phyloP scores from a whole-genome alignment of 345 rosid genomes.

The Abelmoschus esculentus region DNA sequence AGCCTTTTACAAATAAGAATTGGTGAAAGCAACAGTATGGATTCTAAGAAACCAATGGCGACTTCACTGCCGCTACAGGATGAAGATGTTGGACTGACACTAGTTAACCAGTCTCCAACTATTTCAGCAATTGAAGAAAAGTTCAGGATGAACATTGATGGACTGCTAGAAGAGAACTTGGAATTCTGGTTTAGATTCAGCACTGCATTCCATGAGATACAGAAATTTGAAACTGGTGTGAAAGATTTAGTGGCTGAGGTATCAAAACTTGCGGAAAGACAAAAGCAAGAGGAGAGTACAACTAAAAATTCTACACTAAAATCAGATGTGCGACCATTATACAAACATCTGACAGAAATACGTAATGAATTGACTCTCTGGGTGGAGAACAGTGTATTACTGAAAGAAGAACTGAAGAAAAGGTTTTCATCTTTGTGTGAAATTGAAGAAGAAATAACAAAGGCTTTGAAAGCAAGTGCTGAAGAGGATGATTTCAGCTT shows the following conservation, averaged over 20 bases:
- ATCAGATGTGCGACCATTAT: slow-evolving; percentile 64
- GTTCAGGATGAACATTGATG: slow-evolving; percentile 54
- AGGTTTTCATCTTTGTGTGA: slow-evolving; percentile 59
- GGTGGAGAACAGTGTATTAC: slow-evolving; percentile 53
- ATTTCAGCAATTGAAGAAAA: slow-evolving; percentile 45
- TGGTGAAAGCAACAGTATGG: slow-evolving; percentile 29
- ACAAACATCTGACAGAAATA: slow-evolving; percentile 68
- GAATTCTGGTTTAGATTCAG: slow-evolving; percentile 83
- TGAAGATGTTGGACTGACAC: slow-evolving; percentile 25
- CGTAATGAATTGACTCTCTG: slow-evolving; percentile 53
- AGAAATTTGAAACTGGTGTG: slow-evolving; percentile 58
- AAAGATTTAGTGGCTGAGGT: slow-evolving; percentile 59
- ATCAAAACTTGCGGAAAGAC: slow-evolving; percentile 44
- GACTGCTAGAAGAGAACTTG: slow-evolving; percentile 66
- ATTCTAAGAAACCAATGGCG: slow-evolving; percentile 23
- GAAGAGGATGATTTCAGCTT: slow-evolving; percentile 83
- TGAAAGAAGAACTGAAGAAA: slow-evolving; percentile 58
- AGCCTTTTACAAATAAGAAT: slow-evolving; percentile 47
- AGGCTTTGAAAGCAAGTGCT: slow-evolving; percentile 65
- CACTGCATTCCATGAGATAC: slow-evolving; percentile 58
- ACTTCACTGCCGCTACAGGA: slow-evolving; percentile 18
- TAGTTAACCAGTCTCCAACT: slow-evolving; percentile 25
- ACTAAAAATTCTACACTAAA: slow-evolving; percentile 29
- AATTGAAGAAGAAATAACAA: slow-evolving; percentile 62
- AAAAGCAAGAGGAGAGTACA: slow-evolving; percentile 52